These are phyloP conservation scores for Acrocalymma vagum DNA, from an alignment of 2,329 filamentous ascomycete species.

Conservation along the genomic window DNA sequence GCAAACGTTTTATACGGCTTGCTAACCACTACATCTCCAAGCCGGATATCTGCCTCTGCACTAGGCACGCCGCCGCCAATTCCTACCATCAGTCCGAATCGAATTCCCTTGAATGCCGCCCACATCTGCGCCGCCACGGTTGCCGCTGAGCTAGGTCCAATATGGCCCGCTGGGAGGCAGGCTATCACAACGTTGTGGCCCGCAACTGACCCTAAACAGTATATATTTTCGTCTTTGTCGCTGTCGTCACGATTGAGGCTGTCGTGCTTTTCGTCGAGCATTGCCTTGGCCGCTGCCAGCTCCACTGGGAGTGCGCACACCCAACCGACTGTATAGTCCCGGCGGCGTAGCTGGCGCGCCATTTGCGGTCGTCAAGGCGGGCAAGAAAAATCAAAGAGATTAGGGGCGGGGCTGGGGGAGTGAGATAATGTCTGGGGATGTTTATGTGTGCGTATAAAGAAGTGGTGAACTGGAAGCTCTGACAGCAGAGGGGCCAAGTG, in stretches of 20 bases:
- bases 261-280: conserved; percentile 21
- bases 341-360: conserved; percentile 10
- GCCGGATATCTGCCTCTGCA: conserved; percentile 24
- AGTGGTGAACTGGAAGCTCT: too few species aligned
- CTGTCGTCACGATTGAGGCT: conserved; percentile 26
- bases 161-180: conserved; percentile 27
- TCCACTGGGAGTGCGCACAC: conserved; percentile 21
- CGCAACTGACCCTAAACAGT: conserved; percentile 29
- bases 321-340: conserved; percentile 25
- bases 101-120: conserved; percentile 41
- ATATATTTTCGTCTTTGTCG: conserved; percentile 31
- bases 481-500: too few species aligned
- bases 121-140: conserved; percentile 40
- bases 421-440: too few species aligned
- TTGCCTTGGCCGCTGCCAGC: conserved; percentile 14
- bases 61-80: conserved; percentile 47
- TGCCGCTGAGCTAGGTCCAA: conserved; percentile 45
- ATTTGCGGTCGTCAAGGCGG: conserved; percentile 3
- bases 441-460: too few species aligned
- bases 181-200: conserved; percentile 41
- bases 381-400: too few species aligned
- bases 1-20: conserved; percentile 9
- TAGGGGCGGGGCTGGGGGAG: too few species aligned
- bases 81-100: conserved; percentile 55
- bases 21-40: conserved; percentile 36